These are phyloP conservation scores for Lagerstroemia speciosa DNA, from an alignment of 345 rosid genomes.

Conservation along the genomic window DNA sequence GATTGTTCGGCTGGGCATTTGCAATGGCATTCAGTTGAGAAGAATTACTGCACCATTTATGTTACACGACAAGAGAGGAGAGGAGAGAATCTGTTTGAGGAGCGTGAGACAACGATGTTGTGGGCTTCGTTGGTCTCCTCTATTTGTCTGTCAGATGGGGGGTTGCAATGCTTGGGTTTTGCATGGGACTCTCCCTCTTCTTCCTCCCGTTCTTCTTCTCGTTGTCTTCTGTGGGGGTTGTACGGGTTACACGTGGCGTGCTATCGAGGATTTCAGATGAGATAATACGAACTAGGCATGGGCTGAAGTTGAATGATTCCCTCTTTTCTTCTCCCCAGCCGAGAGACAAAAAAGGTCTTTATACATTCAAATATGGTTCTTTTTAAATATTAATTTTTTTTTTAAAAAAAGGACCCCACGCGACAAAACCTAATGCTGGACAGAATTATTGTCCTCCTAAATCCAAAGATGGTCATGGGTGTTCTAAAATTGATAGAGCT, in stretches of 20 bases:
- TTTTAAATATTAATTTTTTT: too few relatives aligned
- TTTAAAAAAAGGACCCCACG: background rate
- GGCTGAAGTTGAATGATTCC: background rate
- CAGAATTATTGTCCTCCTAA: background rate
- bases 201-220: background rate
- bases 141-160: too few relatives aligned
- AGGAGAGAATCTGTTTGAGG: too few relatives aligned
- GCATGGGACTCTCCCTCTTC: background rate
- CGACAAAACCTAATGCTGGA: background rate
- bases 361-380: too few relatives aligned
- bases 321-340: background rate
- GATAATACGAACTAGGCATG: background rate
- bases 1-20: background rate
- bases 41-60: background rate
- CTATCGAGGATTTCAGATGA: background rate
- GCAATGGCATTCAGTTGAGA: background rate
- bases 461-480: too few relatives aligned
- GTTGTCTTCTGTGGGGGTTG: background rate
- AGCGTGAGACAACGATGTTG: too few relatives aligned
- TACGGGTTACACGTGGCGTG: conserved; percentile 2
- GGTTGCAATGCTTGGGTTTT: too few relatives aligned
- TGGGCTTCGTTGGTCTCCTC: background rate
- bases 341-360: background rate
- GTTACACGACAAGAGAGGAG: background rate
- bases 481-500: too few relatives aligned